Evolutionary conservation across 345 rosid species (phyloP).

Genomic region (Cardamine resedifolia): DNA sequence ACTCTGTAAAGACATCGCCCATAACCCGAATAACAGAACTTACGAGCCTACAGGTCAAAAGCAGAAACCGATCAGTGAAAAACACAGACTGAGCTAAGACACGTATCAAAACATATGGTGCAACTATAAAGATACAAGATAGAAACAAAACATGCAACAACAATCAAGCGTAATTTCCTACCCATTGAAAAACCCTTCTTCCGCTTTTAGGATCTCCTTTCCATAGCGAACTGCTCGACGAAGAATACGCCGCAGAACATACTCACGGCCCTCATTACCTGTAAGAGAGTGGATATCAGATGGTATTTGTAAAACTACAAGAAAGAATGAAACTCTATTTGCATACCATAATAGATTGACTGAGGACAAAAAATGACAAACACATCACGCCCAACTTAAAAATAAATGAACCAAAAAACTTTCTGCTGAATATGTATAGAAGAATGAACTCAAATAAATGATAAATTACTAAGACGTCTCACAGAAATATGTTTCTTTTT

Average conservation of each 20-base stretch:
- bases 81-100: not conserved
- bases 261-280: slow-evolving; percentile 99
- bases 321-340: not conserved
- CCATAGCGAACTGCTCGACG: slow-evolving; percentile 98
- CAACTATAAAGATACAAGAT: not conserved
- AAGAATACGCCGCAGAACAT: slow-evolving; percentile 93
- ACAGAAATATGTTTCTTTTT: not conserved
- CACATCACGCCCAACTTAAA: not conserved
- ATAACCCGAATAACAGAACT: slow-evolving; percentile 65
- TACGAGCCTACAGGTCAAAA: slow-evolving; percentile 60
- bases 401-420: not conserved
- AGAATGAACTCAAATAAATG: not conserved
- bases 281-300: slow-evolving; percentile 22
- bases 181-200: slow-evolving; percentile 93
- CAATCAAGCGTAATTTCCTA: slow-evolving; percentile 36
- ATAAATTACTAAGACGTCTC: not conserved
- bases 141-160: not conserved
- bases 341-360: not conserved
- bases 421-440: not conserved
- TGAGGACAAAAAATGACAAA: slow-evolving; percentile 2
- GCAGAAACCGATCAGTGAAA: slow-evolving; percentile 14
- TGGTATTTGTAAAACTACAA: not conserved
- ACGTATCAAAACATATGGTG: not conserved
- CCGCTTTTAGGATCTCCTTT: slow-evolving; percentile 81
- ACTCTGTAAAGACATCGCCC: slow-evolving; percentile 86